These are phyloP conservation scores for Geotrichum armillariae DNA, from an alignment of 1,139 yeast genomes.

Conservation along the genomic window DNA sequence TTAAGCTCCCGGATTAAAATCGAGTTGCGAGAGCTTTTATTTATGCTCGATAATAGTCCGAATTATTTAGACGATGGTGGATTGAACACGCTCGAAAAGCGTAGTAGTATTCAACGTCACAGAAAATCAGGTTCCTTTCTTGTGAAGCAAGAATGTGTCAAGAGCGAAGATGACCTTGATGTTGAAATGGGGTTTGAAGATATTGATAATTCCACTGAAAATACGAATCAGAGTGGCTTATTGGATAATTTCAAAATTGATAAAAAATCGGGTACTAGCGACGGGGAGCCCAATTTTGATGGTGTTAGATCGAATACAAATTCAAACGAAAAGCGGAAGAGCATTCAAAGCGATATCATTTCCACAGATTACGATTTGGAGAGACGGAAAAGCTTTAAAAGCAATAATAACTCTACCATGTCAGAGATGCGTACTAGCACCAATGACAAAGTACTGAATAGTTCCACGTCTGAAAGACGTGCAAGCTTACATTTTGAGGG, in stretches of 20 bases:
- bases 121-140: conserved; percentile 6
- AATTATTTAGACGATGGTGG: conserved; percentile 15
- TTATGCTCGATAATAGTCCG: conserved; percentile 19
- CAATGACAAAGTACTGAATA: neutral
- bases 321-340: conserved; percentile 9
- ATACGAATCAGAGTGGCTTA: too few species aligned
- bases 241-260: too few species aligned
- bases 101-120: conserved; percentile 18
- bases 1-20: conserved; percentile 13
- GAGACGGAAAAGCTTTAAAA: conserved; percentile 6
- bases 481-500: neutral
- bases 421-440: neutral
- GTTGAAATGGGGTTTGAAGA: neutral
- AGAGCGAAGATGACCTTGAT: neutral
- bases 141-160: neutral
- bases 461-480: neutral
- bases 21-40: conserved; percentile 13
- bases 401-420: neutral
- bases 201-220: neutral
- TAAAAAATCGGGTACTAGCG: too few species aligned
- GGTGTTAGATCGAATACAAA: neutral
- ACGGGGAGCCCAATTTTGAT: neutral
- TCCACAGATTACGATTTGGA: neutral
- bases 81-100: conserved; percentile 8
- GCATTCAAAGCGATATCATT: neutral